Conservation (phyloP, 306 rosid genomes). For the Ziziphus jujuba region DNA sequence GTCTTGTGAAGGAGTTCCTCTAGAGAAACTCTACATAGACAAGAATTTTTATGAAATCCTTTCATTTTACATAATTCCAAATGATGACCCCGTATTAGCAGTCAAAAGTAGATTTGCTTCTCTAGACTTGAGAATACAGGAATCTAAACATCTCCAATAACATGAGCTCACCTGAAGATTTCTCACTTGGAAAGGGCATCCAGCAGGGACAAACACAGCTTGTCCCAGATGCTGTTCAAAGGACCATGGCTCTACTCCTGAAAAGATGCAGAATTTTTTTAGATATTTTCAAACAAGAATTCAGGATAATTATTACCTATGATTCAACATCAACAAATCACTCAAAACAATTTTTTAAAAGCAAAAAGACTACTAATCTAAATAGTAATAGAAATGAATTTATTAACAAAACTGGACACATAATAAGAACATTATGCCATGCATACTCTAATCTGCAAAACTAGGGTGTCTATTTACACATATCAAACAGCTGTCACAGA, state of each 20-base stretch:
- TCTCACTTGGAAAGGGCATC: slow-evolving; percentile 92
- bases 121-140: no score
- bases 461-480: no score
- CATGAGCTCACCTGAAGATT: slow-evolving; percentile 70
- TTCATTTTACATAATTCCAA: no score
- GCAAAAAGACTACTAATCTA: not conserved
- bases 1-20: not conserved
- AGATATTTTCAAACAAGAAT: slow-evolving; percentile 4
- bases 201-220: slow-evolving; percentile 93
- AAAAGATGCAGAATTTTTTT: slow-evolving; percentile 26
- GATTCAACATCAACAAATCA: not conserved
- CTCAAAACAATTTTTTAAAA: not conserved
- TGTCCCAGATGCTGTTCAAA: slow-evolving; percentile 87
- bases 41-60: no score
- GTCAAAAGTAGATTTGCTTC: no score
- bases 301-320: not conserved
- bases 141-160: not conserved
- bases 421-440: no score
- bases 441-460: no score
- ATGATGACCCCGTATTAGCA: no score
- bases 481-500: no score
- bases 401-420: no score
- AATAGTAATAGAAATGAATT: no score
- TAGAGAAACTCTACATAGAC: not conserved
- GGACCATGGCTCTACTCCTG: slow-evolving; percentile 97